Percentiles rank a stretch among this genome's conserved stretches.
These are phyloP conservation scores for Stemphylium beticola DNA, from an alignment of 2,329 filamentous ascomycete genomes.

Conservation along the genomic window DNA sequence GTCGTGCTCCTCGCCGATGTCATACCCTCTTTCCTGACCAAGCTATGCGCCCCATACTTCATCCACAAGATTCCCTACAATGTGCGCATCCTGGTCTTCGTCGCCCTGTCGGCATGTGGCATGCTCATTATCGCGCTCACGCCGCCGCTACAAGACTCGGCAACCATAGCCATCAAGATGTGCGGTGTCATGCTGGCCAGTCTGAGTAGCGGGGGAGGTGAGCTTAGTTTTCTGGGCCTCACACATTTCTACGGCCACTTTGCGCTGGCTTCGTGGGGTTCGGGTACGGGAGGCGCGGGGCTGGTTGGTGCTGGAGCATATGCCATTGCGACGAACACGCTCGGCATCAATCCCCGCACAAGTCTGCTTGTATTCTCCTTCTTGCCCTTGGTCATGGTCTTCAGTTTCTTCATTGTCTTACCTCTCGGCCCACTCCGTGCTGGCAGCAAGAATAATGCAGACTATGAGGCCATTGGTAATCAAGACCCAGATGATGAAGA, in stretches of 20 bases:
- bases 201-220: slow-evolving; percentile 83
- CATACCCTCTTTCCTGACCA: slow-evolving; percentile 84
- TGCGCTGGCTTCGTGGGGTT: slow-evolving; percentile 89
- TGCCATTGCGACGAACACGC: slow-evolving; percentile 80
- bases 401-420: slow-evolving; percentile 84
- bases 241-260: slow-evolving; percentile 92
- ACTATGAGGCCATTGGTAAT: slow-evolving; percentile 62
- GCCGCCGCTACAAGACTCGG: slow-evolving; percentile 63
- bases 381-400: slow-evolving; percentile 80
- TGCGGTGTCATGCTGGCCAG: slow-evolving; percentile 84
- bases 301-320: slow-evolving; percentile 87
- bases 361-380: slow-evolving; percentile 80
- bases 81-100: slow-evolving; percentile 75
- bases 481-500: slow-evolving; percentile 39
- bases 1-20: slow-evolving; percentile 93
- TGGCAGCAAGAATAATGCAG: slow-evolving; percentile 50
- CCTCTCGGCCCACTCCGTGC: slow-evolving; percentile 70
- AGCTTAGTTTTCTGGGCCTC: slow-evolving; percentile 87
- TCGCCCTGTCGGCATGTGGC: slow-evolving; percentile 75
- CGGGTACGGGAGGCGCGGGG: slow-evolving; percentile 88
- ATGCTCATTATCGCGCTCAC: slow-evolving; percentile 90
- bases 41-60: slow-evolving; percentile 89
- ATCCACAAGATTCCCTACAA: slow-evolving; percentile 87
- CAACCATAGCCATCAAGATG: slow-evolving; percentile 76
- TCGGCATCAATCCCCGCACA: slow-evolving; percentile 74